Evolutionary conservation across 352 stramenopile species (phyloP).

Genomic region (Blastocystis sp.): DNA sequence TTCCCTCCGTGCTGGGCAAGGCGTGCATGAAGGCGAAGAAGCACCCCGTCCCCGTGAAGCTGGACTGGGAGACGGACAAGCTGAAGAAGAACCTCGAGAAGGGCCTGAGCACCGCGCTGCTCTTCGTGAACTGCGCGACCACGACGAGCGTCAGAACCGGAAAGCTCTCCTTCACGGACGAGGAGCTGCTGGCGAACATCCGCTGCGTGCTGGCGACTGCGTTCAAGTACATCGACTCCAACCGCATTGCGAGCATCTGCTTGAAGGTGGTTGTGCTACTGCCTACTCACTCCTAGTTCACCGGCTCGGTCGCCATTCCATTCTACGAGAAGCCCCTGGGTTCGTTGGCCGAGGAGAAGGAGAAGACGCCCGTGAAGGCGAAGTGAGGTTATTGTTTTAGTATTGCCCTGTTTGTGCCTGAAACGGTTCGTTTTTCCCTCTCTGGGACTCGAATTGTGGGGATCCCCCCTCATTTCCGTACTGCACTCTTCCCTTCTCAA

Average conservation of each 20-base stretch:
- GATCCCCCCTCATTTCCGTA: not conserved
- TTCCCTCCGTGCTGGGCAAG: constrained; percentile 48
- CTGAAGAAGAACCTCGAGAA: not conserved
- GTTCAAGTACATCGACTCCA: not conserved
- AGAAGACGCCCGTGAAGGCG: not conserved
- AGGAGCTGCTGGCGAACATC: constrained; percentile 37
- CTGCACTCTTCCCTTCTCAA: not conserved
- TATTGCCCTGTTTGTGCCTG: not conserved
- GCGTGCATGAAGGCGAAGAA: constrained; percentile 20
- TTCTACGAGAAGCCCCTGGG: constrained; percentile 2
- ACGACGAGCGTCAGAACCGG: not conserved
- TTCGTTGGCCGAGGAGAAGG: not conserved
- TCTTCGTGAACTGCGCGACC: constrained; percentile 12
- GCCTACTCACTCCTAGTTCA: not conserved
- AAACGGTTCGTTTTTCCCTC: not conserved
- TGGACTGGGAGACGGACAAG: not conserved
- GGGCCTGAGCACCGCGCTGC: not conserved
- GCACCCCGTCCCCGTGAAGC: not conserved
- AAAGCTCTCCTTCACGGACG: not conserved
- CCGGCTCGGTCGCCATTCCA: not conserved
- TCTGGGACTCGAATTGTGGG: too few species aligned
- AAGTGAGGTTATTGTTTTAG: not conserved
- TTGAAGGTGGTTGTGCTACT: not conserved
- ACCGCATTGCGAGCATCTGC: not conserved
- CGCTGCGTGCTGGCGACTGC: not conserved